These are phyloP conservation scores for Panicum miliaceum DNA, from an alignment of 176 grass and related monocot species.

Conservation along the genomic window DNA sequence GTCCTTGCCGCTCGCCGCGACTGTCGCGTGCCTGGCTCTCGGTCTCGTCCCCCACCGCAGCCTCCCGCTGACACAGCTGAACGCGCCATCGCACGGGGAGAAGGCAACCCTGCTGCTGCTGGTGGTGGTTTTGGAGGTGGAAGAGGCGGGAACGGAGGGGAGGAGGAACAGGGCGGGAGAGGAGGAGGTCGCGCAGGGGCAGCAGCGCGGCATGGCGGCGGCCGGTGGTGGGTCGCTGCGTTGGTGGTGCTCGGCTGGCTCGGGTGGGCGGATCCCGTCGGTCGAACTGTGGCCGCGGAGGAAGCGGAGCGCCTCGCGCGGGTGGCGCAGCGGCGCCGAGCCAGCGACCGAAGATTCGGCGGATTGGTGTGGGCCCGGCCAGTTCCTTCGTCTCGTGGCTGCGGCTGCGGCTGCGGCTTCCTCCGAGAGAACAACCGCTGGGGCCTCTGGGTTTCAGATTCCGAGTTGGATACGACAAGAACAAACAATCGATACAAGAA, in stretches of 20 bases:
- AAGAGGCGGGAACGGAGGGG: not conserved
- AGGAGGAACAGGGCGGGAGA: not conserved
- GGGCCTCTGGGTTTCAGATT: too few relatives aligned
- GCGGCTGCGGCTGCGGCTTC: not conserved
- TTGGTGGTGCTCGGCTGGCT: not conserved
- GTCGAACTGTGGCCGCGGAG: conserved; percentile 21
- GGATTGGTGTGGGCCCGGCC: conserved; percentile 36
- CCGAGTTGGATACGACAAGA: too few relatives aligned
- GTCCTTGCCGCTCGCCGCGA: conserved; percentile 43
- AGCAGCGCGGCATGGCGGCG: conserved; percentile 49
- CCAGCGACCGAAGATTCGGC: conserved; percentile 15
- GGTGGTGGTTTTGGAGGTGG: not conserved
- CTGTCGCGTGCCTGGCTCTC: not conserved
- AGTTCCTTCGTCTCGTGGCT: not conserved
- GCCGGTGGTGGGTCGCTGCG: not conserved
- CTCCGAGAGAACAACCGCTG: too few relatives aligned
- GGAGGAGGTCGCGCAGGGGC: conserved; percentile 37
- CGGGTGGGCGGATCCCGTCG: not conserved
- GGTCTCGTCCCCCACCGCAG: not conserved
- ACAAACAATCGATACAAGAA: too few relatives aligned
- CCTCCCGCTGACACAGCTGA: not conserved
- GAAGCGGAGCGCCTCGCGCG: not conserved
- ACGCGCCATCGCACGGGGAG: not conserved
- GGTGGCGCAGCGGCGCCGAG: conserved; percentile 41
- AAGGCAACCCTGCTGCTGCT: not conserved